Conservation (phyloP, 108 stramenopile genomes). For the Cylindrotheca closterium region DNA sequence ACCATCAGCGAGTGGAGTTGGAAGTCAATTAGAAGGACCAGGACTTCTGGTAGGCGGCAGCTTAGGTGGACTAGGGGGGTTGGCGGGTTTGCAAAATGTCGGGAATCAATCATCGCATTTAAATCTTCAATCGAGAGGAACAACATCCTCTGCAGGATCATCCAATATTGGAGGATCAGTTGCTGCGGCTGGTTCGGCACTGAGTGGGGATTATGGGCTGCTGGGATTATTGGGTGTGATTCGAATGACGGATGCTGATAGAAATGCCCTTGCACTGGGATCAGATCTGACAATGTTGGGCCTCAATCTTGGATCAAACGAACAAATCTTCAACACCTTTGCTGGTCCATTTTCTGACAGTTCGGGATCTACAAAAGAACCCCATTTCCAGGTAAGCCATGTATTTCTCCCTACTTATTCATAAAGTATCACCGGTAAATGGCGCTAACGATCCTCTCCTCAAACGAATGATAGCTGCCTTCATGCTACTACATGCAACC, state of each 20-base stretch:
- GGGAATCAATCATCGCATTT: conserved; percentile 15
- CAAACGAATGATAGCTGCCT: conserved; percentile 62
- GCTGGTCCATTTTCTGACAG: conserved; percentile 92
- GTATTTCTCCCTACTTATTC: conserved; percentile 1
- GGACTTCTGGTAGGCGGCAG: conserved; percentile 37
- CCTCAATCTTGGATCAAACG: conserved; percentile 91
- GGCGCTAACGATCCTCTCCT: neutral
- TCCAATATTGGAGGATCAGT: conserved; percentile 34
- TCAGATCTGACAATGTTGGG: conserved; percentile 95
- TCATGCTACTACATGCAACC: conserved; percentile 96
- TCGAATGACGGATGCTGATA: conserved; percentile 96
- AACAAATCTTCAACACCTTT: conserved; percentile 91
- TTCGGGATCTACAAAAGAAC: conserved; percentile 79
- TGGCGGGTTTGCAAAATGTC: conserved; percentile 19
- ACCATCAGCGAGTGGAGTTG: conserved; percentile 1
- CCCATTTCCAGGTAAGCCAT: conserved; percentile 85
- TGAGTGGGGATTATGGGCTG: conserved; percentile 91
- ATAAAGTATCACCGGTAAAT: too few species aligned
- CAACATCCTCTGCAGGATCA: conserved; percentile 22
- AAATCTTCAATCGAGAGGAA: conserved; percentile 10
- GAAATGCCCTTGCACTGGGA: conserved; percentile 91
- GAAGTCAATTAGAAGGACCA: conserved; percentile 34
- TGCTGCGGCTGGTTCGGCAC: conserved; percentile 60
- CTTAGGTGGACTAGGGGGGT: conserved; percentile 35
- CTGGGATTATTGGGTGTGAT: conserved; percentile 92